Conservation (phyloP, 106 monocot genomes). For the Platanthera guangdongensis region DNA sequence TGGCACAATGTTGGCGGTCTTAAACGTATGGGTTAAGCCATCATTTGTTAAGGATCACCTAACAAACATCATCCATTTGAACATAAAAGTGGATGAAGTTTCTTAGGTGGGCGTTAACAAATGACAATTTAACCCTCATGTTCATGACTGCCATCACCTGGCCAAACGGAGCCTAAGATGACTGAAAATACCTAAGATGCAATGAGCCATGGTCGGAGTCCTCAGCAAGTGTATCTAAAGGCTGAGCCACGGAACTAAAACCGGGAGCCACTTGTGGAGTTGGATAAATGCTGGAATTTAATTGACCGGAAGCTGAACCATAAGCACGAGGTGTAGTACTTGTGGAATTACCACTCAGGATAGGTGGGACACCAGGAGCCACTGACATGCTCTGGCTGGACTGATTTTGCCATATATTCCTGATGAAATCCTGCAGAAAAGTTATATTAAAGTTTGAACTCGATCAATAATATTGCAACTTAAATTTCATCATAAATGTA, state of each 20-base stretch:
- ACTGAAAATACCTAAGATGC: slow-evolving; percentile 25
- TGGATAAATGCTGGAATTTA: slow-evolving; percentile 28
- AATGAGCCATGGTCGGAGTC: slow-evolving; percentile 40
- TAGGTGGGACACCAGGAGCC: slow-evolving; percentile 26
- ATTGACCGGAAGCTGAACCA: slow-evolving; percentile 35
- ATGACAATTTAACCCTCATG: too few species aligned
- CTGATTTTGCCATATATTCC: slow-evolving; percentile 69
- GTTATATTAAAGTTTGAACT: not conserved
- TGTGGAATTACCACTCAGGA: slow-evolving; percentile 28
- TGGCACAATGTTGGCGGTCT: too few species aligned
- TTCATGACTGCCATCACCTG: too few species aligned
- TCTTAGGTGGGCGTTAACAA: too few species aligned
- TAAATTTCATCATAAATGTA: not conserved
- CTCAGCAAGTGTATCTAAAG: slow-evolving; percentile 43
- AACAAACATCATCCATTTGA: too few species aligned
- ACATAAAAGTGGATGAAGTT: too few species aligned
- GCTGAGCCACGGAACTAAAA: slow-evolving; percentile 31
- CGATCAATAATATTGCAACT: not conserved
- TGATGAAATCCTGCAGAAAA: slow-evolving; percentile 71
- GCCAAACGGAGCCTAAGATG: too few species aligned
- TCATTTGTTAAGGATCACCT: too few species aligned
- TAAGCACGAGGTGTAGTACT: slow-evolving; percentile 38
- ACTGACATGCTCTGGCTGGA: slow-evolving; percentile 55
- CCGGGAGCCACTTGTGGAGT: slow-evolving; percentile 43
- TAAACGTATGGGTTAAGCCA: too few species aligned